A percentile compares a stretch with the other conserved stretches of the same genome.
These are phyloP conservation scores for Pichia sp. DNA, from an alignment of 1,139 yeast species.

Conservation along the genomic window DNA sequence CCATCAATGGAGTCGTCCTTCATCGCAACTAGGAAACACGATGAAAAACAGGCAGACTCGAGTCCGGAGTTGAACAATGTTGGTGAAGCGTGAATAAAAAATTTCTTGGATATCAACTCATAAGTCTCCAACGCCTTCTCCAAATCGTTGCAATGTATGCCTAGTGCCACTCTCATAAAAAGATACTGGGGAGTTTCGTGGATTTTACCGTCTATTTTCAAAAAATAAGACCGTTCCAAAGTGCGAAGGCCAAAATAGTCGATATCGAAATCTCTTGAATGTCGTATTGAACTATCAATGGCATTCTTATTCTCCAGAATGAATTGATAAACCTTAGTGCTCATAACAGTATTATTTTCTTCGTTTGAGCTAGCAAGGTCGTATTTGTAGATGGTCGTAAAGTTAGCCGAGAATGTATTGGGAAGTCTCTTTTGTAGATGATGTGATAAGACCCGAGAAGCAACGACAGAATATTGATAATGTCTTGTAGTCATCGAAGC, in stretches of 20 bases:
- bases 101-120: constrained; percentile 53
- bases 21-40: constrained; percentile 58
- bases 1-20: constrained; percentile 61
- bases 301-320: constrained; percentile 30
- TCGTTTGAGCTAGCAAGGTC: constrained; percentile 17
- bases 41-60: constrained; percentile 47
- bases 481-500: constrained; percentile 45
- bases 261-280: constrained; percentile 39
- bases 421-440: constrained; percentile 34
- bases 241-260: constrained; percentile 50
- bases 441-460: constrained; percentile 42
- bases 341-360: constrained; percentile 13
- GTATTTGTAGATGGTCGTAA: constrained; percentile 26
- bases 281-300: constrained; percentile 38
- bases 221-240: constrained; percentile 51
- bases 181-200: constrained; percentile 60
- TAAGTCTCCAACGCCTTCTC: constrained; percentile 50
- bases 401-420: constrained; percentile 36
- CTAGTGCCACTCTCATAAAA: constrained; percentile 57
- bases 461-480: constrained; percentile 45
- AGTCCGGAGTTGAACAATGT: constrained; percentile 57
- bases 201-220: constrained; percentile 48
- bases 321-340: neutral
- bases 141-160: constrained; percentile 53
- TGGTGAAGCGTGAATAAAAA: constrained; percentile 57